Evolutionary conservation across 176 grass and related monocot species (phyloP).

Genomic region (Oryza australiensis): DNA sequence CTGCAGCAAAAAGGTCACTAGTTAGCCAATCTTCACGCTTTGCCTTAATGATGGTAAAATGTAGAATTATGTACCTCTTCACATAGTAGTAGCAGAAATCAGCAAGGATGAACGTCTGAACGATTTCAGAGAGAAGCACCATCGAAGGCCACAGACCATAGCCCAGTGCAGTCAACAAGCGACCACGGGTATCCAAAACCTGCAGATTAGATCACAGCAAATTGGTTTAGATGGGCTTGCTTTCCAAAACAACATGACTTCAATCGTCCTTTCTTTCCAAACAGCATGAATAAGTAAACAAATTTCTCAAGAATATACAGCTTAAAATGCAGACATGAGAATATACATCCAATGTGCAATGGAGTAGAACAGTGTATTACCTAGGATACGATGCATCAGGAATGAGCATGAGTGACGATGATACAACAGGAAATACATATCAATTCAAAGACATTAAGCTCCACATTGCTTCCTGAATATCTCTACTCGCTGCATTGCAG

Average conservation of each 20-base stretch:
- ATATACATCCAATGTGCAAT: not conserved
- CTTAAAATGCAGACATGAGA: not conserved
- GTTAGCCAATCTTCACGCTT: not conserved
- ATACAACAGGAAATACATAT: not conserved
- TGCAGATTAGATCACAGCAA: constrained; percentile 13
- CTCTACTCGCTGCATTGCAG: not conserved
- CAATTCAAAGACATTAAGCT: not conserved
- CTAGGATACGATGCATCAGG: not conserved
- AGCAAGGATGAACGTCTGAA: constrained; percentile 99
- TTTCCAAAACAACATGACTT: not conserved
- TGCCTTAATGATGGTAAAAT: not conserved
- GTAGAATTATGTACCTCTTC: constrained; percentile 58
- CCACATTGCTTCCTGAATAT: not conserved
- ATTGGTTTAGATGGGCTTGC: not conserved
- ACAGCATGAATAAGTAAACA: not conserved
- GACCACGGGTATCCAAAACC: constrained; percentile 90
- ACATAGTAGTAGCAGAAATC: constrained; percentile 99
- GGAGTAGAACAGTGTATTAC: not conserved
- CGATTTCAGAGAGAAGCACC: constrained; percentile 87
- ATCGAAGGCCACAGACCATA: constrained; percentile 92
- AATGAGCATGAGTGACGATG: not conserved
- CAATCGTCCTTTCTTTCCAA: not conserved
- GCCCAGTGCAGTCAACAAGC: constrained; percentile 85
- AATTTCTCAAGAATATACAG: not conserved
- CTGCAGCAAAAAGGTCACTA: constrained; percentile 19